Evolutionary conservation across 2,329 filamentous ascomycete species (phyloP), one percentile per base, ranked within the genome.

Genomic region (Phaeosphaeriaceae sp.): DNA sequence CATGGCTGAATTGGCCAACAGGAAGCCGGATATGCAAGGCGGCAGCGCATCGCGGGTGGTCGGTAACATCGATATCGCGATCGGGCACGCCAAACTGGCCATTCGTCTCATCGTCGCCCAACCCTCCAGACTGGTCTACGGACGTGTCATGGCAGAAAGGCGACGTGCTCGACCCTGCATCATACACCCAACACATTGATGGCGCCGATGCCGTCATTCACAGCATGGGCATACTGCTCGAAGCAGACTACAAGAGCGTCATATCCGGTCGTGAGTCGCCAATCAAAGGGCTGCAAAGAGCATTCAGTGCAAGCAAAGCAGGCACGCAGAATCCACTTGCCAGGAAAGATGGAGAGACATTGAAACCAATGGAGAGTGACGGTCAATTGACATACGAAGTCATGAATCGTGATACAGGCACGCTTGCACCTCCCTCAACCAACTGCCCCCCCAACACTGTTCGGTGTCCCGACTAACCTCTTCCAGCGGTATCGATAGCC

Each of bases 191-290:
- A 0, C 83, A 93, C 39, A 84, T 99, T 54, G 83, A 85, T 60
- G 85, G 83, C 48, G 90, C 92, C 53, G 85, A 91, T 71, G 92
- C 87, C 48, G 92, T 97, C 20, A 88, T 99, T 38, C 94, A 99
- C 80, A 91, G 83, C 67, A 92, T 97, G 88, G 94, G 94, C 8
- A 97, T 99, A 64, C 82, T 99, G 15, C 84, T 99, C 8, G 94
- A 99, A 78, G 92, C 92, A 41, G 94, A 99, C 79, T 99, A 99
- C 84, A 99, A 99, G 76, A 89, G 89, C 61, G 87, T 96, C 13
- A 72, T 99, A 20, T 87, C 86, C 16, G 94, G 94, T 42, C 86
- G 84, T 52, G 92, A 96, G 66, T 91, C 89, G 0, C 86, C 91
- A n/a, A 75, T 96, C 43, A 76, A 85, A 6, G 93, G 91, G 1